Base-by-base conservation (phyloP, 371 early-diverging fungal genomes). In the Coemansia sp. region DNA sequence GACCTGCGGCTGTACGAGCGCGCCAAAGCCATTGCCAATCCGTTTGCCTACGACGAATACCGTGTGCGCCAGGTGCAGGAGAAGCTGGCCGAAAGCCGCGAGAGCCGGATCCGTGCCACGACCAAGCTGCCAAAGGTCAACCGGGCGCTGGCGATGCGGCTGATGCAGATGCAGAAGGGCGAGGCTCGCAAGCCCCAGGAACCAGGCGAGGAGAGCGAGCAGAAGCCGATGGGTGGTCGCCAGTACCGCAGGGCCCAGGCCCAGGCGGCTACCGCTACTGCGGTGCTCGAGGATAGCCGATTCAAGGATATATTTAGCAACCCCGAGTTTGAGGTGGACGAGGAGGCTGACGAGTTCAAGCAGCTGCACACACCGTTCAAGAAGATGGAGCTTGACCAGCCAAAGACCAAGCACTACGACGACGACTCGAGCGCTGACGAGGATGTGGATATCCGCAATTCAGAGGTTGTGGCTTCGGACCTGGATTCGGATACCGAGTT, bases 31-130 rank as follows among this genome's bases (percentile, higher is more conserved):
- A 94, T 98, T 68, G 93, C 95, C 57, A 94, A 96, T 78, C 98
- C 98, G 57, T 97, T 97, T 77, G 95, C 93, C n/a, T 97, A 90
- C 77, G 93, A 94, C 16, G 95, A 95, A 63, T 93, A 93, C 81
- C 83, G 86, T 52, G 81, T 87, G 69, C 83, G 84, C 31, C 80
- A 82, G 26, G 88, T 95, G 41, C 85, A 87, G 57, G 88, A 91
- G 52, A 90, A 90, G 76, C 70, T 97, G 60, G 94, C 91, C 51
- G 88, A 94, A 81, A 88, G 94, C 63, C 84, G 91, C 59, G 88
- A 80, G n/a, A 88, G 90, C 40, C 90, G 98, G 69, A 97, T 98
- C 77, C 86, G 90, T 34, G 90, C 90, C 54, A 88, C 83, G 55
- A 88, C 88, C 67, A 90, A 91, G 72, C 76, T 95, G 55, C 96